Percentiles rank a stretch among this genome's conserved stretches.
phyloP scores from a whole-genome alignment of 768 basidiomycete species.

The Agrocybe pediades region DNA sequence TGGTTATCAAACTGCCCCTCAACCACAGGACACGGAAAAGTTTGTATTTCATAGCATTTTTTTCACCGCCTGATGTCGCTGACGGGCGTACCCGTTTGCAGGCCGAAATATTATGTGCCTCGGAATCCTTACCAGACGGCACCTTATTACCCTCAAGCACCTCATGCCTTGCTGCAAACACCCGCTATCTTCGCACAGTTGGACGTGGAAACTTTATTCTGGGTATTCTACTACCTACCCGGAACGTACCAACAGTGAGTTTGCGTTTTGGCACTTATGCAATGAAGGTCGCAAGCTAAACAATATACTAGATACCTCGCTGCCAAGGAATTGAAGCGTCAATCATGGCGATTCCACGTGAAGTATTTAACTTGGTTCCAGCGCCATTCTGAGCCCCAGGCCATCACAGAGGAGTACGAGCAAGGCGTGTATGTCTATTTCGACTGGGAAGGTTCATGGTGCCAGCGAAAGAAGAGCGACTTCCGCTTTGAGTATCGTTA shows the following conservation, averaged over 20 bases:
- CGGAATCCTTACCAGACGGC: slow-evolving; percentile 92
- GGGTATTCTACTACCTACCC: slow-evolving; percentile 97
- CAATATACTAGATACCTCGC: slow-evolving; percentile 78
- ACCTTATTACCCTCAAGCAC: slow-evolving; percentile 90
- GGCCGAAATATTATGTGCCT: slow-evolving; percentile 96
- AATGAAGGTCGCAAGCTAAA: too few species aligned
- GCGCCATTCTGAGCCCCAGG: slow-evolving; percentile 95
- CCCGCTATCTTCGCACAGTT: slow-evolving; percentile 86
- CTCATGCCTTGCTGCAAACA: slow-evolving; percentile 77
- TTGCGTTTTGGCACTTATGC: too few species aligned
- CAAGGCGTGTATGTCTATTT: slow-evolving; percentile 99
- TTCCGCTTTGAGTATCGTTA: slow-evolving; percentile 98
- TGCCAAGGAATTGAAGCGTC: slow-evolving; percentile 94
- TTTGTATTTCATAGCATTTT: slow-evolving; percentile 32
- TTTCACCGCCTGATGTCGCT: slow-evolving; percentile 6
- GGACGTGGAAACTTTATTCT: slow-evolving; percentile 97
- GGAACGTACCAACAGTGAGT: slow-evolving; percentile 97
- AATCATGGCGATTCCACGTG: slow-evolving; percentile 99
- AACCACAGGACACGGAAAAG: slow-evolving; percentile 96
- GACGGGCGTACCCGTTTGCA: slow-evolving; percentile 32
- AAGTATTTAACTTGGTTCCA: slow-evolving; percentile 99
- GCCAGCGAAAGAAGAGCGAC: slow-evolving; percentile 96
- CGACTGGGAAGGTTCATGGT: slow-evolving; percentile 99
- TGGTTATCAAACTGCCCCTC: slow-evolving; percentile 86
- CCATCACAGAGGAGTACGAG: slow-evolving; percentile 99